phyloP scores from a whole-genome alignment of 1,284 basidiomycete genomes.

The Leccinum subatratum region DNA sequence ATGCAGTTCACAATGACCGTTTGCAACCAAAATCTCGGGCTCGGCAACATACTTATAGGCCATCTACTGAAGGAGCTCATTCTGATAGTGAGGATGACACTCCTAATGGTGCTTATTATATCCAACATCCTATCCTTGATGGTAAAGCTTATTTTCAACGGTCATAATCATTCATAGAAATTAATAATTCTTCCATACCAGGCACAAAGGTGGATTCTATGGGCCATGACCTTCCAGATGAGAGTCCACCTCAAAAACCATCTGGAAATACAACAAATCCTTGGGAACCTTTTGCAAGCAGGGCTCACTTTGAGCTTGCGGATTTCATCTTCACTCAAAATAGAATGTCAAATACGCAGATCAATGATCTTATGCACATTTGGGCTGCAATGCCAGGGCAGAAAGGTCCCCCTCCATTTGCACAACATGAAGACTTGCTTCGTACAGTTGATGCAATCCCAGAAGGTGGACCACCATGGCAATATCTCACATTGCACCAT shows the following conservation, averaged over 20 bases:
- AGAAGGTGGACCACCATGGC: background rate
- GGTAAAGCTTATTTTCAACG: background rate
- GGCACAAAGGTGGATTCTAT: background rate
- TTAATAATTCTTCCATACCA: background rate
- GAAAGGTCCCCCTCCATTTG: background rate
- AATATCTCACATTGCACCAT: background rate
- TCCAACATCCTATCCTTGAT: background rate
- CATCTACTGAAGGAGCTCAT: background rate
- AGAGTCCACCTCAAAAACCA: background rate
- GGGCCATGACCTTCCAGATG: background rate
- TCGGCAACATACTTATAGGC: background rate
- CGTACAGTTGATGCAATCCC: background rate
- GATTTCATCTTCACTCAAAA: background rate
- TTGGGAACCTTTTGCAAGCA: background rate
- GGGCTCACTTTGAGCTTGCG: background rate
- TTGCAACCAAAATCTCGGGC: background rate
- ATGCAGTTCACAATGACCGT: background rate
- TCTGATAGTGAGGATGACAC: background rate
- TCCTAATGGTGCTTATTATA: background rate
- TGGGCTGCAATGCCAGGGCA: background rate
- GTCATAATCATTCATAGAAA: background rate
- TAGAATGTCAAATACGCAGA: background rate
- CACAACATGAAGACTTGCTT: background rate
- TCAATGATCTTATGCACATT: background rate
- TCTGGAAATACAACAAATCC: background rate